Conservation (phyloP, 106 monocot species). For the Cymbidium sinense region DNA sequence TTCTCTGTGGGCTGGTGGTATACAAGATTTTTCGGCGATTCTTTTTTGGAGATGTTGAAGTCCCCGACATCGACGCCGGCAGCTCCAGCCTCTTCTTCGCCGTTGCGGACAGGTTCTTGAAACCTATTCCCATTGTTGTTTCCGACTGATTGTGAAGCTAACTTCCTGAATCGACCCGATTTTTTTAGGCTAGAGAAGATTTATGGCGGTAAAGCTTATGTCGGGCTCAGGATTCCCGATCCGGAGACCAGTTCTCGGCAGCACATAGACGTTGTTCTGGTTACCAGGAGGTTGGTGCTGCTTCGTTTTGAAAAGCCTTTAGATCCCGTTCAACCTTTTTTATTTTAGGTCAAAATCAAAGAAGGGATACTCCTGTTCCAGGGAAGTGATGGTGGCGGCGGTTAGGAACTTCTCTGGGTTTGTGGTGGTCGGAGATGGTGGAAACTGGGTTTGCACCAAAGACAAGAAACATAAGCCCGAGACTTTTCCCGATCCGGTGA, state of each 20-base stretch:
- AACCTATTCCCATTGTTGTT: not conserved
- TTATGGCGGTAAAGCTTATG: conserved; percentile 72
- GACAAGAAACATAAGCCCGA: conserved; percentile 39
- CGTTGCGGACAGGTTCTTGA: conserved; percentile 56
- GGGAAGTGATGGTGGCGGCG: conserved; percentile 72
- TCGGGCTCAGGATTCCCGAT: conserved; percentile 92
- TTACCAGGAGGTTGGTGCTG: conserved; percentile 41
- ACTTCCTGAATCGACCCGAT: not conserved
- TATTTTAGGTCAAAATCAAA: not conserved
- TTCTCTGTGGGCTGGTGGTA: conserved; percentile 65
- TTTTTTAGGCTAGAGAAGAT: conserved; percentile 63
- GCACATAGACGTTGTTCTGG: conserved; percentile 71
- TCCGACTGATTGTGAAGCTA: not conserved
- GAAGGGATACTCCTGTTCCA: conserved; percentile 13
- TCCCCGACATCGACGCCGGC: conserved; percentile 40
- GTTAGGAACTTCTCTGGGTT: conserved; percentile 63
- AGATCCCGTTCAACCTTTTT: not conserved
- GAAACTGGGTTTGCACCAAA: conserved; percentile 53
- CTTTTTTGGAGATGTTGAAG: conserved; percentile 33
- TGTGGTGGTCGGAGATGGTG: conserved; percentile 53
- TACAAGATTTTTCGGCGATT: conserved; percentile 43
- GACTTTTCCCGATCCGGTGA: conserved; percentile 59
- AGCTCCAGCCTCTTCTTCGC: conserved; percentile 49
- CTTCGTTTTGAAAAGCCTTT: not conserved
- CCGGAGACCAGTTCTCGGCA: conserved; percentile 49